Evolutionary conservation across 1,284 basidiomycete genomes (phyloP).

Genomic region (Ustilago nuda): DNA sequence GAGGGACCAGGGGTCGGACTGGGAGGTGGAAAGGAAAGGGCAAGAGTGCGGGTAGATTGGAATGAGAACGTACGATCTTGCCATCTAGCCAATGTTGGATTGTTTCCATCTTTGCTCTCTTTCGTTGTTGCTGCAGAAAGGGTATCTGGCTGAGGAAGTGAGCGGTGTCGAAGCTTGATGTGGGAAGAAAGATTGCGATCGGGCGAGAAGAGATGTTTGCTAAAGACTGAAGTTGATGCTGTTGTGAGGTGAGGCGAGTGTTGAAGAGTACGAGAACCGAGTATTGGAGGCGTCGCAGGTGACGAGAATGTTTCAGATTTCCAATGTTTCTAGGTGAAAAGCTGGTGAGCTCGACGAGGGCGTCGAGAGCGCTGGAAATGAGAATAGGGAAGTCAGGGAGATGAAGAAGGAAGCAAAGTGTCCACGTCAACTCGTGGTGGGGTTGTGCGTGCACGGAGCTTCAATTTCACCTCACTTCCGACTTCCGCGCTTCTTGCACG

Average conservation of each 20-base stretch:
- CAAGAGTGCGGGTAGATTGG: not conserved
- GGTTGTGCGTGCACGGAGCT: not conserved
- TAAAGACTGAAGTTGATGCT: no score
- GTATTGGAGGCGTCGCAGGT: not conserved
- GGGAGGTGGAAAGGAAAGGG: not conserved
- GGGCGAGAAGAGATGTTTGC: no score
- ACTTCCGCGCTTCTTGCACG: not conserved
- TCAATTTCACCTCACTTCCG: not conserved
- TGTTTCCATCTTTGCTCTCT: conserved; percentile 28
- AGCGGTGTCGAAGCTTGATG: no score
- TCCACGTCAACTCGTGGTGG: conserved; percentile 17
- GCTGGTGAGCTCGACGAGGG: not conserved
- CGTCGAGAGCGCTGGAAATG: not conserved
- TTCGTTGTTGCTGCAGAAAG: not conserved
- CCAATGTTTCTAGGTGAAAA: no score
- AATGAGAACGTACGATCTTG: conserved; percentile 31
- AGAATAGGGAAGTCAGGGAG: not conserved
- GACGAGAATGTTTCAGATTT: not conserved
- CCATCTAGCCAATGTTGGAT: conserved; percentile 41
- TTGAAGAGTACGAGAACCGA: no score
- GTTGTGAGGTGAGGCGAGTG: no score
- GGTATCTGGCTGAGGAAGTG: not conserved
- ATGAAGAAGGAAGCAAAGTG: no score
- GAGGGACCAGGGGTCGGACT: not conserved
- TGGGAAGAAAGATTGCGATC: no score